phyloP scores from a whole-genome alignment of 257 asterid genomes.

The Solanum appendiculatum region DNA sequence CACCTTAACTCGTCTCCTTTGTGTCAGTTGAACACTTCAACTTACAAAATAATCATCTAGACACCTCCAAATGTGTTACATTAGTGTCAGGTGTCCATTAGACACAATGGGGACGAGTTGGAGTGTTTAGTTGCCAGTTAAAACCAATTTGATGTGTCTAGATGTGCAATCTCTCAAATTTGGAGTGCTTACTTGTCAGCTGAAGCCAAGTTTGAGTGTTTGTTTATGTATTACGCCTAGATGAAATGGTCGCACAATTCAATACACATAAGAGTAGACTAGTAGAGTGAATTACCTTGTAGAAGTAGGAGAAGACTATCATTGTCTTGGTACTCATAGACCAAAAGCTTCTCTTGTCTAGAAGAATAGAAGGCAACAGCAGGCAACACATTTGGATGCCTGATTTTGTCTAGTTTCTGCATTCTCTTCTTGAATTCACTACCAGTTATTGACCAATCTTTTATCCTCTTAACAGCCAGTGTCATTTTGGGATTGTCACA shows the following conservation, averaged over 20 bases:
- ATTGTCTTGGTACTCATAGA: slow-evolving; percentile 56
- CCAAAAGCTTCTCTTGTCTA: slow-evolving; percentile 67
- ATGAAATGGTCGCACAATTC: background rate
- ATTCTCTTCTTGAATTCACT: slow-evolving; percentile 53
- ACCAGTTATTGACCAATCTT: slow-evolving; percentile 47
- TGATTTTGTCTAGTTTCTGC: slow-evolving; percentile 43
- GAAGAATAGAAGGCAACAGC: slow-evolving; percentile 58
- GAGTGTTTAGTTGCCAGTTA: background rate
- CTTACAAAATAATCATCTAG: background rate
- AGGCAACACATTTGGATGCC: slow-evolving; percentile 54
- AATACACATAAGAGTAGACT: background rate
- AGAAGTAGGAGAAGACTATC: slow-evolving; percentile 57
- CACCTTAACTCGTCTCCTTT: background rate
- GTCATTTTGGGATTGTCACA: slow-evolving; percentile 31
- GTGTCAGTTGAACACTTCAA: background rate
- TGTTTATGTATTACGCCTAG: background rate
- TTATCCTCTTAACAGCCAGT: slow-evolving; percentile 67
- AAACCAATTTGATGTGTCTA: background rate
- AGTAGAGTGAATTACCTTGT: slow-evolving; percentile 30
- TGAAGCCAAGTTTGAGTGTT: background rate
- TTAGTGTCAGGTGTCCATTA: background rate
- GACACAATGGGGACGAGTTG: background rate
- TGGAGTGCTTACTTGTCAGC: background rate
- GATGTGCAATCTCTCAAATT: background rate
- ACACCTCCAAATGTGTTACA: background rate